Base-by-base conservation (phyloP, 2,329 filamentous ascomycete species). In the Botryosphaeria dothidea region DNA sequence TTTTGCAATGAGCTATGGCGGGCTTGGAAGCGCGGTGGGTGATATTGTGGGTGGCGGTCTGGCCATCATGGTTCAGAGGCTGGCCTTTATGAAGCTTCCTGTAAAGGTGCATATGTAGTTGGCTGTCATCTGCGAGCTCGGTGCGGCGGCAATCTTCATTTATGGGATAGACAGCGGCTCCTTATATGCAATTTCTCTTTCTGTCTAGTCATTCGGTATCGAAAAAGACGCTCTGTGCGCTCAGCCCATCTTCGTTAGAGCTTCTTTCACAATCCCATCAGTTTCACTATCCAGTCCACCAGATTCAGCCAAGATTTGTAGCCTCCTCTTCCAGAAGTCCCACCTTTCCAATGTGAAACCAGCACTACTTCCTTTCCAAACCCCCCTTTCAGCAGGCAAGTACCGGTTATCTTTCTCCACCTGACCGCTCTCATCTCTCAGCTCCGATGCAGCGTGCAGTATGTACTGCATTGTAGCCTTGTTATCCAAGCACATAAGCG, bases 31-130 rank as follows among this genome's bases (percentile, higher is more conserved):
- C 19, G 56, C 23, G 8, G 2, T 46, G 0, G 56, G 56, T 2
- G 56, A 60, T 31, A n/a, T 60, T 13, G 4, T 60, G 3, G 56
- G 56, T 17, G 56, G 56, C 13, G 56, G 17, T 0, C n/a, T 46
- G 5, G 56, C 56, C 5, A 60, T 60, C 27, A 60, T 60, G 56
- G 27, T 60, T 15, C 56, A 60, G 41, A 19, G 41, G n/a, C 27
- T 60, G 38, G 56, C 19, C 6, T 41, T 56, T 13, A 15, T 38
- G 31, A 46, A 46, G 8, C 43, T 46, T 15, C n/a, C 43, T 6
- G 43, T n/a, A n/a, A n/a, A n/a, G n/a, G n/a, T 25, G 19, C 43
- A 17, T 13, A 17, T 25, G 11, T 46, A 23, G 19, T 23, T 46
- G 4, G 17, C 17, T 13, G 9, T 15, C 31, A 34, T 11, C 7